Base-by-base conservation (phyloP, 768 basidiomycete species). In the Basidioascus undulatus region DNA sequence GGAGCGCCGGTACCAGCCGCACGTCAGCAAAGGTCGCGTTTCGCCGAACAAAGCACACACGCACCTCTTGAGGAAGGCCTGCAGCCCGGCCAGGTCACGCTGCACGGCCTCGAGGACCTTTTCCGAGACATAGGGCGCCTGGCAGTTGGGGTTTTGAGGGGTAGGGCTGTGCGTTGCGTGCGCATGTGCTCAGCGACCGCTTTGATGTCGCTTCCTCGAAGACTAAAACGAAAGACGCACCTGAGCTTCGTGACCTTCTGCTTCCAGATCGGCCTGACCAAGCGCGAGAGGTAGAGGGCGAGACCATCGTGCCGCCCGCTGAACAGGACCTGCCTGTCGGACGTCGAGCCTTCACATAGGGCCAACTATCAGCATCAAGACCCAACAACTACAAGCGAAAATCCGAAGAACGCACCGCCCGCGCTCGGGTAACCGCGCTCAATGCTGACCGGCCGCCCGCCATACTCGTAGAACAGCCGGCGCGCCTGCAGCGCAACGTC, bases 291-390 rank as follows among this genome's bases (percentile, higher is more conserved):
- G 55, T 84, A 86, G 23, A 89, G 57, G 0, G 76, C 76, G 36
- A 96, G 65, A 2, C 82, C 87, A 60, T 92, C 82, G 44, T 84
- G 68, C 42, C 84, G 68, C 24, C 84, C 79, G 48, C 81, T 84
- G 57, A 78, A 92, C 41, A 72, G 44, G 44, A 61, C 50, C 37
- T 52, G 51, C 19, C 20, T 40, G n/a, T 25, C 37, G 15, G 42
- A 32, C 28, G 34, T 39, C 38, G 15, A 33, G 38, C n/a, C n/a
- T n/a, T n/a, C n/a, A n/a, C n/a, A n/a, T n/a, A n/a, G n/a, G n/a
- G n/a, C n/a, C n/a, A n/a, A n/a, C 10, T 31, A 10, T 31, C 30
- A 31, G 10, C 10, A n/a, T n/a, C 10, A 18, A 35, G 16, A 8
- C n/a, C 34, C 20, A 15, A 35, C 34, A 35, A 9, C 34, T 20